phyloP scores from a whole-genome alignment of 2,329 filamentous ascomycete species.

The Falciphora oryzae region DNA sequence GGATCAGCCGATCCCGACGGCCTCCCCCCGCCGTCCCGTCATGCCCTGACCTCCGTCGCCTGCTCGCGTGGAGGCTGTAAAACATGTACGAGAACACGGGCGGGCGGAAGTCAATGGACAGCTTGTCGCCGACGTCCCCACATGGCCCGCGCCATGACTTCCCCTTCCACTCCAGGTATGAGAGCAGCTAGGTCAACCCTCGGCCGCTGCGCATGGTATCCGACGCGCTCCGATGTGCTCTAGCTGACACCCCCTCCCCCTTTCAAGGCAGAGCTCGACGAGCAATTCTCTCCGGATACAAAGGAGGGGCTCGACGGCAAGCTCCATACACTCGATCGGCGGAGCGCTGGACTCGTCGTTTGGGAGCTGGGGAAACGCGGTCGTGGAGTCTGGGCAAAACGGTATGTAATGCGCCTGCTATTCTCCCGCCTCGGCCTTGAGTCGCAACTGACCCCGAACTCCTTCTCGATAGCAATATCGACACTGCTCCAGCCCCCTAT shows the following conservation, averaged over 20 bases:
- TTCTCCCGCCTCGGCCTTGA: not conserved
- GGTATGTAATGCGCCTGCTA: constrained; percentile 41
- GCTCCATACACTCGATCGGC: constrained; percentile 82
- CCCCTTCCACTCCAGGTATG: constrained; percentile 51
- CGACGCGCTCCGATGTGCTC: too few relatives aligned
- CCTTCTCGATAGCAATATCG: constrained; percentile 63
- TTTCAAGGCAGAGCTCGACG: constrained; percentile 14
- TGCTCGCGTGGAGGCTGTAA: constrained; percentile 4
- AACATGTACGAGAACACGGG: constrained; percentile 55
- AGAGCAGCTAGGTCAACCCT: not conserved
- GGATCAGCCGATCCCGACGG: not conserved
- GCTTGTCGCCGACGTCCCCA: constrained; percentile 49
- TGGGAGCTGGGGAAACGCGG: constrained; percentile 47
- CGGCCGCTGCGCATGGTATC: not conserved
- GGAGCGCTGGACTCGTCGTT: constrained; percentile 71
- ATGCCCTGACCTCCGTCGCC: constrained; percentile 6
- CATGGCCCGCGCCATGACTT: constrained; percentile 46
- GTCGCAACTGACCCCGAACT: constrained; percentile 8
- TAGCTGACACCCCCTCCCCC: constrained; percentile 18
- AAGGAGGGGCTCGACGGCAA: constrained; percentile 76
- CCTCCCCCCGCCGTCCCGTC: constrained; percentile 6
- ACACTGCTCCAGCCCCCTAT: constrained; percentile 90
- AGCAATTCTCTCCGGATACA: constrained; percentile 39
- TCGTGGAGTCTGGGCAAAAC: constrained; percentile 75
- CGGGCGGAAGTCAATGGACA: constrained; percentile 61